Base-by-base conservation (phyloP, 2,329 filamentous ascomycete genomes). In the Penicillium sumatraense region DNA sequence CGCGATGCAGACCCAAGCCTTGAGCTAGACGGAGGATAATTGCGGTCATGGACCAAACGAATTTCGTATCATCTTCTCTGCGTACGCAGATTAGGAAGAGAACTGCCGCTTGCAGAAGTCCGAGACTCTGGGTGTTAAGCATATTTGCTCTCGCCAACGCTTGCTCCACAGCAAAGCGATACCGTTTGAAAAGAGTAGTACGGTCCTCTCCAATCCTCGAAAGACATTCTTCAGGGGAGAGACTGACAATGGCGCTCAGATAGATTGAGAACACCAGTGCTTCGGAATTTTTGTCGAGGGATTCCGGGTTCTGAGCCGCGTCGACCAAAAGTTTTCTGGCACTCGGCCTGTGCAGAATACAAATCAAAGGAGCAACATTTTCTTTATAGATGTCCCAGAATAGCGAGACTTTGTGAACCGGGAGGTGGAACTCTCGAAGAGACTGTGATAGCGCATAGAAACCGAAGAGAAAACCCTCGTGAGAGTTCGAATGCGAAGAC, bases 111-210 rank as follows among this genome's bases (percentile, higher is more conserved):
- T 89, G 86, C 14, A 89, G 72, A 9, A 88, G 80, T 33, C 86
- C 75, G 18, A 85, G 74, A 64, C 86, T 86, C 54, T 86, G 83
- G 7, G 83, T 86, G 53, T 81, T 84, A 1, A 89, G 67, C 48
- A 89, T 81, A 58, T 86, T 83, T 7, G 86, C 86, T 47, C 83
- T 79, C 3, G 86, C 83, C 41, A 89, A 73, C 2, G 84, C 84
- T 65, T 89, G 86, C 64, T 89, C 86, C 2, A 85, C 72, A 2
- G 80, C 86, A 64, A 87, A 86, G 8, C 86, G 82, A 67, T 87
- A 89, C 46, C 80, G 80, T 42, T 74, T 75, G 23, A 86, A 72
- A 6, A 82, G 66, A 1, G 72, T 61, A 6, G 73, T 61, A 51
- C 84, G 80, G 27, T 83, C 79, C 68, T 84, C 80, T 10, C 82